Base-by-base conservation (phyloP, 805 yeast genomes). In the Ogataea zsoltii region DNA sequence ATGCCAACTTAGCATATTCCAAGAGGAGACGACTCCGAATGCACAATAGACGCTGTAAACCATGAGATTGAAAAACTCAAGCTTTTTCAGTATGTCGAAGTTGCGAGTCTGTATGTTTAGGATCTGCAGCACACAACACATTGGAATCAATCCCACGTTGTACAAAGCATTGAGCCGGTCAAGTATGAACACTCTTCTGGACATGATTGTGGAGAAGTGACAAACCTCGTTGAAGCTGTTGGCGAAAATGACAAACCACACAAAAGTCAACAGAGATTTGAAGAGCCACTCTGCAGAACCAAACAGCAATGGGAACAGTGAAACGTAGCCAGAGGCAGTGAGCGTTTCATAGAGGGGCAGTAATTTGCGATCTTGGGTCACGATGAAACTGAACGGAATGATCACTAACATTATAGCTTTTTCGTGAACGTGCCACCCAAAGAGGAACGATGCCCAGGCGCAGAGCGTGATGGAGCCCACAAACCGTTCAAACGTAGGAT, bases 381-480 rank as follows among this genome's bases (percentile, higher is more conserved):
- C 85, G 21, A 91, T 66, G 61, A 94, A 83, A 6, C 94, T 76
- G 63, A 88, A 82, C 1, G 99, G 99, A 54, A 94, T 78, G 7
- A 94, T 85, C 2, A 92, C 84, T 16, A 91, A 65, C 74, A 94
- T 75, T n/a, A 94, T 80, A 0, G 98, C 98, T 74, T 94, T 94
- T 66, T 94, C 99, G 68, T 94, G 99, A 18, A 94, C 99, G 61
- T 94, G 98, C 97, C 98, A 94, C 4, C 99, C 99, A 67, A 94
- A 94, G 39, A 94, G 68, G 60, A 88, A 94, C 2, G 96, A 86
- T 0, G 96, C 83, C 67, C 80, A 88, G 3, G 95, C 98, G 67
- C 98, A 92, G 38, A 92, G 73, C 0, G 97, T 85, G 56, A 94
- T 67, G 1, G 91, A 79, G 0, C 96, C 97, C 14, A 91, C 64